Conservation (phyloP, 768 basidiomycete genomes). For the Suillus fuscotomentosus region DNA sequence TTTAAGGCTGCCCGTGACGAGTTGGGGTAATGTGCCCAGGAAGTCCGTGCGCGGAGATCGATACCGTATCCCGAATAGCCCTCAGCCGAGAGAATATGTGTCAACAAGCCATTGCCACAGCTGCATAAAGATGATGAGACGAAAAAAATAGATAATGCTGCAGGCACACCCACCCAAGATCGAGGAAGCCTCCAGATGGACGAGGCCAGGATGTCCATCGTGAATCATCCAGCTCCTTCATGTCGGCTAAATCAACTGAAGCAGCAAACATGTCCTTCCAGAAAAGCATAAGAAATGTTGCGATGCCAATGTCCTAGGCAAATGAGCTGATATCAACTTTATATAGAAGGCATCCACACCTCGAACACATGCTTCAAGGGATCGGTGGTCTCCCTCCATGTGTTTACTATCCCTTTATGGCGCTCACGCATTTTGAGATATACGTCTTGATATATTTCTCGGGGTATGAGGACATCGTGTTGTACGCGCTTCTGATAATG, state of each 20-base stretch:
- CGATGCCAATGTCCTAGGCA: constrained; percentile 86
- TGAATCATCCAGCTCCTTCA: constrained; percentile 17
- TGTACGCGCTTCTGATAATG: constrained; percentile 84
- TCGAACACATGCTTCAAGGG: constrained; percentile 91
- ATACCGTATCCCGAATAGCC: constrained; percentile 85
- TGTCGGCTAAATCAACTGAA: constrained; percentile 5
- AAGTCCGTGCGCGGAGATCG: constrained; percentile 81
- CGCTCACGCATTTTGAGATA: constrained; percentile 86
- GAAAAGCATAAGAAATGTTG: constrained; percentile 86
- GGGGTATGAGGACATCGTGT: constrained; percentile 77
- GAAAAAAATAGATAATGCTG: background rate
- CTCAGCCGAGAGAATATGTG: constrained; percentile 81
- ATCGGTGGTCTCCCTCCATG: constrained; percentile 83
- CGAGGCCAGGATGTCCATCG: constrained; percentile 77
- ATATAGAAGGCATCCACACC: constrained; percentile 37
- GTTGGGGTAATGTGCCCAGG: constrained; percentile 78
- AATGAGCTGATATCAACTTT: background rate
- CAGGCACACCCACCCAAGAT: constrained; percentile 64
- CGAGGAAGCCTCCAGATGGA: constrained; percentile 83
- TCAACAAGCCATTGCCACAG: constrained; percentile 91
- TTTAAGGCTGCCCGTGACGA: constrained; percentile 59
- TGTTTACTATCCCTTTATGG: constrained; percentile 70
- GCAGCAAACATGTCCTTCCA: constrained; percentile 74
- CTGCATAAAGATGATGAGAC: constrained; percentile 34
- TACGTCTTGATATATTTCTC: constrained; percentile 85